Base-by-base conservation (phyloP, 192 early-diverging fungal species). In the Podila horticola region DNA sequence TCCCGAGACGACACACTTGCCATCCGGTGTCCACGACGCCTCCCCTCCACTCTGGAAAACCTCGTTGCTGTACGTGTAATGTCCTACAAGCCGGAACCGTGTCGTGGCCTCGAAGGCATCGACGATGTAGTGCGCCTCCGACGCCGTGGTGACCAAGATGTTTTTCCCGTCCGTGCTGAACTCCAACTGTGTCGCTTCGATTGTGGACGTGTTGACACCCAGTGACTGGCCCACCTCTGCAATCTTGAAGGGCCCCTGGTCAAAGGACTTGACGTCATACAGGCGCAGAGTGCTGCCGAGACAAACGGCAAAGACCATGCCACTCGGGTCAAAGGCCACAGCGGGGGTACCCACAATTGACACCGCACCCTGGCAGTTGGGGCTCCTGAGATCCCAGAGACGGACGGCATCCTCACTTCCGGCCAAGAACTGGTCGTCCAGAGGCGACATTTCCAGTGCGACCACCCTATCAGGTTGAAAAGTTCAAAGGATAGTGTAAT, bases 371-470 rank as follows among this genome's bases (percentile, higher is more conserved):
- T 92, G 90, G 66, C 88, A 91, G n/a, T 83, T 84, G 22, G 84
- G 82, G 20, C 84, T 79, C 60, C 89, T 71, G 30, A 97, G 82
- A 79, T 97, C 97, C 97, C 97, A 99, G 41, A 99, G 62, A 52
- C 94, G 74, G 8, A 98, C 90, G 4, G 90, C 86, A 5, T 91
- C 92, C 72, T 97, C 94, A 2, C 92, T 90, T 11, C 93, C 90
- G n/a, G 98, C 97, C 38, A 96, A 33, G 58, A 96, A 93, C 22
- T 74, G 73, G 72, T 97, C 95, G 74, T 95, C 91, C n/a, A 86
- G 31, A 2, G 96, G 94, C 3, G 92, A 93, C 88, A 97, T 91
- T 77, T 95, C 94, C 51, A 98, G 72, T 20, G 88, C 85, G 19
- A 90, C 89, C 2, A 99, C 98, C 22, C 87, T 92, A 67, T 69